A percentile compares a stretch with the other conserved stretches of the same genome.
Conservation (phyloP, 2,329 filamentous ascomycete species). For the Botrytis medusae region DNA sequence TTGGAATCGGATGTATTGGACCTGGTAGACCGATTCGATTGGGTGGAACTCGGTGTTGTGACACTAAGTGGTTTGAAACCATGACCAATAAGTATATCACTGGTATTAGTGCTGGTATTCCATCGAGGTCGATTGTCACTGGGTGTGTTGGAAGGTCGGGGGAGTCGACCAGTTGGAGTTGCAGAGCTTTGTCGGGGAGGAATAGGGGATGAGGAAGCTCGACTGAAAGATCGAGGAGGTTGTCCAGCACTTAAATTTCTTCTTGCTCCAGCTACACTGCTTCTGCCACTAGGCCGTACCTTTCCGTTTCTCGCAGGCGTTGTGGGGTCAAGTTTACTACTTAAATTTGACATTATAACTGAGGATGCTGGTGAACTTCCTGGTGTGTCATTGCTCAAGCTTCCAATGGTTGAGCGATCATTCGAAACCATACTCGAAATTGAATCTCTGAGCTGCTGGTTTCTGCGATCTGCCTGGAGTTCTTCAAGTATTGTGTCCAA, state of each 20-base stretch:
- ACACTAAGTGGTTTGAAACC: slow-evolving; percentile 63
- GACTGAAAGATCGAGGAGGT: slow-evolving; percentile 45
- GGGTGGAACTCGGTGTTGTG: slow-evolving; percentile 43
- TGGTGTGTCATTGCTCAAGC: slow-evolving; percentile 46
- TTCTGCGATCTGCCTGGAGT: slow-evolving; percentile 59
- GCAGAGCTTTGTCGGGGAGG: slow-evolving; percentile 46
- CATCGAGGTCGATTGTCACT: slow-evolving; percentile 66
- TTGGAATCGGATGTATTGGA: slow-evolving; percentile 32
- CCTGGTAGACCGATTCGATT: slow-evolving; percentile 29
- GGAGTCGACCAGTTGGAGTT: slow-evolving; percentile 50
- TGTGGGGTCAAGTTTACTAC: slow-evolving; percentile 40
- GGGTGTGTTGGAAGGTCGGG: slow-evolving; percentile 47
- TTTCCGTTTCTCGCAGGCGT: slow-evolving; percentile 39
- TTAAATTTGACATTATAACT: slow-evolving; percentile 55
- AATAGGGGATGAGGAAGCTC: slow-evolving; percentile 41
- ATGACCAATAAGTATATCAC: slow-evolving; percentile 64
- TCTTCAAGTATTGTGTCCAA: slow-evolving; percentile 77
- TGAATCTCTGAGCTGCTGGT: slow-evolving; percentile 82
- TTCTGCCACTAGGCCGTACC: slow-evolving; percentile 33
- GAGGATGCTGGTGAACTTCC: slow-evolving; percentile 66
- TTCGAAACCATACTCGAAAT: slow-evolving; percentile 77
- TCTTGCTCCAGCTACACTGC: slow-evolving; percentile 45
- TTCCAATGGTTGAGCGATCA: slow-evolving; percentile 50
- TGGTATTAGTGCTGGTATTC: slow-evolving; percentile 66
- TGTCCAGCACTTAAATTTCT: slow-evolving; percentile 44